Base-by-base conservation (phyloP, 805 yeast species). In the Debaryomyces castellii region DNA sequence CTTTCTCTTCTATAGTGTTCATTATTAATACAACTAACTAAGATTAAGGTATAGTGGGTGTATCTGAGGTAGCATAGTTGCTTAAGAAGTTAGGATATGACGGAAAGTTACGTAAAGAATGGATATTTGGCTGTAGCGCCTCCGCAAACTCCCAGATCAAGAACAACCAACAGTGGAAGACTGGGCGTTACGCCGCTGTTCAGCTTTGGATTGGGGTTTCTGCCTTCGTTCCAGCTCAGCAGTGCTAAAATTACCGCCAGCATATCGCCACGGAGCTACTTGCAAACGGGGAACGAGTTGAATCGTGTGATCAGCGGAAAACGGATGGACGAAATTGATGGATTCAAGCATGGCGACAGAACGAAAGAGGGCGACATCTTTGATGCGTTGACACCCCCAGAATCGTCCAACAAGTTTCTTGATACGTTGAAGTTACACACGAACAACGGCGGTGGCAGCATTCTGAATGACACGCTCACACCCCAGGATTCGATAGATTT, bases 211-310 rank as follows among this genome's bases (percentile, higher is more conserved):
- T 51, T 70, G 24, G 69, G 69, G 30, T 67, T 70, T 41, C 73
- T 67, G 73, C 76, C 76, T 11, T 67, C 73, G n/a, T 68, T 71
- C 52, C 67, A 63, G 32, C 66, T 71, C 51, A 55, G 62, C 41
- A 40, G 34, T 24, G 52, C 54, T 37, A 54, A 56, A 45, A 38
- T 59, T 17, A 50, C 67, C 18, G 53, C 53, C 40, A 48, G 63
- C n/a, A 52, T 64, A 5, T 68, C 74, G 10, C 73, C 74, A 1
- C 70, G 63, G 39, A 53, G 65, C 39, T 60, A 68, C 44, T 59
- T 67, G 47, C 63, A 59, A 39, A 49, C 52, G 6, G 50, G 66
- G 6, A 54, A 52, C 27, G 55, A 54, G 39, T 44, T 60, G 39
- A 47, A 43, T 43, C 55, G 48, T 37, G 52, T 44, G 7, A 39